Conservation (phyloP, 228 moss, liverwort and hornwort genomes). For the Sphagnum fallax region DNA sequence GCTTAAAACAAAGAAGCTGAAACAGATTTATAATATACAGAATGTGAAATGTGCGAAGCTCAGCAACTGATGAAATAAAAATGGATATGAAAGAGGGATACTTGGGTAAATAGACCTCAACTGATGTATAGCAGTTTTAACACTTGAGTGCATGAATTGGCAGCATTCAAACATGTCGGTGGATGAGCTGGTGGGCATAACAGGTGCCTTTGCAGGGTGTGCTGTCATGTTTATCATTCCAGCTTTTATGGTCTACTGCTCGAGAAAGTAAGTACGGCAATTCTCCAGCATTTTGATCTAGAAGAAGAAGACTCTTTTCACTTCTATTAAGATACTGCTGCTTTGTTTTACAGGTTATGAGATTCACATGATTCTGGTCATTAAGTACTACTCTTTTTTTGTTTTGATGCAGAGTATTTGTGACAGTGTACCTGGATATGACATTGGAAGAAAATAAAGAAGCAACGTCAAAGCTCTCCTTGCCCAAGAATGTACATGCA, state of each 20-base stretch:
- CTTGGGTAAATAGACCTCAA: too few relatives aligned
- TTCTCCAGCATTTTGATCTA: neutral
- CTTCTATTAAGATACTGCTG: neutral
- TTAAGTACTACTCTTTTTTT: neutral
- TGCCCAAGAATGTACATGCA: constrained; percentile 48
- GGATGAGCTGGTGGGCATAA: constrained; percentile 81
- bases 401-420: constrained; percentile 30
- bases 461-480: constrained; percentile 13
- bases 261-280: constrained; percentile 45
- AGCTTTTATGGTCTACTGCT: constrained; percentile 67
- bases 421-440: constrained; percentile 18
- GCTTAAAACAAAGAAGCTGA: neutral
- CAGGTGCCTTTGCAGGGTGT: constrained; percentile 92
- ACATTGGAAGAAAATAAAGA: constrained; percentile 14
- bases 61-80: neutral
- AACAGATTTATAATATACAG: neutral
- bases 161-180: constrained; percentile 84
- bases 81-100: neutral
- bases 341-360: neutral
- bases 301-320: neutral
- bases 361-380: neutral
- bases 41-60: neutral
- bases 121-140: neutral
- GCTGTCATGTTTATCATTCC: constrained; percentile 93
- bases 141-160: constrained; percentile 3